These are phyloP conservation scores for Alectoria sarmentosa DNA, from an alignment of 495 filamentous ascomycete genomes.

Conservation along the genomic window DNA sequence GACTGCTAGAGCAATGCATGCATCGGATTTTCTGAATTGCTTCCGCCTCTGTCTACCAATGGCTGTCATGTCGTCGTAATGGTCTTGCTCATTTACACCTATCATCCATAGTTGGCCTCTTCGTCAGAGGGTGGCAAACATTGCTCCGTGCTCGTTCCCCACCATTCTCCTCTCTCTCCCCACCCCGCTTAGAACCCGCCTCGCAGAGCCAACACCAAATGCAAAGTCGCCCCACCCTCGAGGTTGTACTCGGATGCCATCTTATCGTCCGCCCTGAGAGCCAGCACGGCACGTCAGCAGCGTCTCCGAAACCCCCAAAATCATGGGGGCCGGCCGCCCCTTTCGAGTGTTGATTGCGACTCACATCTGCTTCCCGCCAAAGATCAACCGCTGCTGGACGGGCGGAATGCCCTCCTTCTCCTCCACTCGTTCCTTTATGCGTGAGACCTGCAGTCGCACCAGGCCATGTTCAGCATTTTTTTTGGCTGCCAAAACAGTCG, in stretches of 20 bases:
- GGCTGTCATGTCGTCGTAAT: not conserved
- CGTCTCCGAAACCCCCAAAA: not conserved
- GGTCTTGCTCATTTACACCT: not conserved
- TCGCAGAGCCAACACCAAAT: slow-evolving; percentile 88
- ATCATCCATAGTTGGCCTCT: not conserved
- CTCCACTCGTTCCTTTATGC: slow-evolving; percentile 97
- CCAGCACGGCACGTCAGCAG: not conserved
- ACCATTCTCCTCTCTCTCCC: not conserved
- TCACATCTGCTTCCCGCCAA: slow-evolving; percentile 95
- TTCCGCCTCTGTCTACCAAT: not conserved
- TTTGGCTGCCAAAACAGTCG: too few relatives aligned
- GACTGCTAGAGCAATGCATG: not conserved
- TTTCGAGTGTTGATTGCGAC: not conserved
- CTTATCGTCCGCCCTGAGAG: slow-evolving; percentile 81
- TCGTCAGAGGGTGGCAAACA: not conserved
- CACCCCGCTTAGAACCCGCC: slow-evolving; percentile 47
- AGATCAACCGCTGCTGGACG: slow-evolving; percentile 94
- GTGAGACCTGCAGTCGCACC: slow-evolving; percentile 64
- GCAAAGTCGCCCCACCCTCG: slow-evolving; percentile 86
- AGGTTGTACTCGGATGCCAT: slow-evolving; percentile 79
- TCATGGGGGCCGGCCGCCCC: too few relatives aligned
- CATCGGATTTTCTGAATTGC: not conserved
- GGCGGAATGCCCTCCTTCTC: slow-evolving; percentile 98
- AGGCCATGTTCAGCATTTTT: too few relatives aligned
- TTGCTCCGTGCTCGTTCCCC: not conserved